Conservation (phyloP, 352 stramenopile genomes). For the Globisporangium okanoganense region DNA sequence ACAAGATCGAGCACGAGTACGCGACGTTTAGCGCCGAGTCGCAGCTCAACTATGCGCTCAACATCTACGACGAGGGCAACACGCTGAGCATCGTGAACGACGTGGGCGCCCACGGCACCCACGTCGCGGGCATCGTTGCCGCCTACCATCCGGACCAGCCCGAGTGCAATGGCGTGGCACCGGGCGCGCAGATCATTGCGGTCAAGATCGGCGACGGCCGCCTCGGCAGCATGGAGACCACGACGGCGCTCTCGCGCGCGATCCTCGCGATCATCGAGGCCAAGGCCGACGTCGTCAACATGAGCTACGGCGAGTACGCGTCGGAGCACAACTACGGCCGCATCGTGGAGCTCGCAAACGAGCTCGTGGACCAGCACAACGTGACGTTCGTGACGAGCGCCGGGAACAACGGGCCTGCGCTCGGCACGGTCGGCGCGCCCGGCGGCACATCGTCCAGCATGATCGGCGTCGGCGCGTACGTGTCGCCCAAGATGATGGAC, state of each 20-base stretch:
- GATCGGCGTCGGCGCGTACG: conserved; percentile 93
- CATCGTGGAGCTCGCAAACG: conserved; percentile 85
- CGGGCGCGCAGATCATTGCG: conserved; percentile 90
- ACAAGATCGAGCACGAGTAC: conserved; percentile 73
- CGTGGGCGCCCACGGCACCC: conserved; percentile 92
- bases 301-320: conserved; percentile 95
- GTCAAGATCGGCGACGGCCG: conserved; percentile 96
- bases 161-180: conserved; percentile 91
- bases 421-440: conserved; percentile 92
- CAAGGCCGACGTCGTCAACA: conserved; percentile 94
- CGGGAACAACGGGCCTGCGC: conserved; percentile 95
- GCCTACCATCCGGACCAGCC: conserved; percentile 85
- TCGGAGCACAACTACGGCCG: conserved; percentile 86
- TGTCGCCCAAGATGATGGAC: conserved; percentile 94
- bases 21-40: conserved; percentile 87
- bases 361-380: conserved; percentile 90
- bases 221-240: conserved; percentile 94
- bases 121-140: conserved; percentile 94
- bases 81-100: conserved; percentile 93
- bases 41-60: conserved; percentile 93
- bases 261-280: conserved; percentile 87
- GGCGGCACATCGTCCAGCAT: conserved; percentile 87
- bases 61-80: conserved; percentile 93
- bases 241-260: conserved; percentile 81
- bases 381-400: conserved; percentile 93